Base-by-base conservation (phyloP, 352 stramenopile genomes). In the Bremia lactucae region DNA sequence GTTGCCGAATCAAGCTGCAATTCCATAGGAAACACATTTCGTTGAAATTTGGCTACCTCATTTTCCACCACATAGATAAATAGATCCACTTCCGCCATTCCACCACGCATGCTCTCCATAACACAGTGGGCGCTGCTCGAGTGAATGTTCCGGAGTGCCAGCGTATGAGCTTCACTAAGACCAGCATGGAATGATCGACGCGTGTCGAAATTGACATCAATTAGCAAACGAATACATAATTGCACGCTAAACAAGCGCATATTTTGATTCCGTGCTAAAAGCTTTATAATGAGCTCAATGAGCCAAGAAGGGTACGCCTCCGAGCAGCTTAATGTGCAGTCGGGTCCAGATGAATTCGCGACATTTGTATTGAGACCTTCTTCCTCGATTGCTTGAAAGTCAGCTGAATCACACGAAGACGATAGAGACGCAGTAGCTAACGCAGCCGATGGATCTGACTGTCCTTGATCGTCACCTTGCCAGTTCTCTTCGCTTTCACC, bases 1-100 rank as follows among this genome's bases (percentile, higher is more conserved):
- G 72, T 81, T 24, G 73, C 78, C 3, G 48, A 72, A 57, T 85
- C 78, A 16, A 85, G 43, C 13, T 69, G 63, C 22, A 87, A 34
- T 10, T 57, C 20, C 31, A 67, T 47, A 0, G 76, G 76, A 26
- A 89, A 89, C 19, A 31, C 18, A 4, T 58, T 53, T 22, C 50
- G 52, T 36, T 77, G 44, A 42, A 87, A 87, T 4, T 46, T 55
- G 14, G 50, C 42, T 10, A 74, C 72, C 36, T 87, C 77, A 21
- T 82, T 79, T 55, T 89, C 77, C 13, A 89, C 41, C 29, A 87
- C 72, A 54, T 85, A 87, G 46, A 89, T 66, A 28, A 89, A 89
- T 13, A 87, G 41, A 42, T 88, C 76, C 4, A 86, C 65, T 55
- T 88, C 76, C 10, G 72, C 55, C 76, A 88, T 86, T 0, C 65